Percentiles rank a stretch among this genome's conserved stretches.
Conservation (phyloP, 108 stramenopile species). For the Fistulifera pelliculosa region DNA sequence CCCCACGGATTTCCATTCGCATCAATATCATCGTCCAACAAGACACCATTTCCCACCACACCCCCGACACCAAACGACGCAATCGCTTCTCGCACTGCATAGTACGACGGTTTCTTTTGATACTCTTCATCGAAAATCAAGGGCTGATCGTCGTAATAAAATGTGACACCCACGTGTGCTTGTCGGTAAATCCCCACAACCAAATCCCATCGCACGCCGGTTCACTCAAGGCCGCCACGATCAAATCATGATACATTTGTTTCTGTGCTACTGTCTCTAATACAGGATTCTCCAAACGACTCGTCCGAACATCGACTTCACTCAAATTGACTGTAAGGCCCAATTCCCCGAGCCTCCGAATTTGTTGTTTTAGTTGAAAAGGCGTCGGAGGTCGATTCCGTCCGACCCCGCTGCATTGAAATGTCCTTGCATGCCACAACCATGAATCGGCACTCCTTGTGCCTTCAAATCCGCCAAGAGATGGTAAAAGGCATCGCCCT, state of each 20-base stretch:
- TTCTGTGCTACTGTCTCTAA: constrained; percentile 49
- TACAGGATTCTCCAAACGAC: constrained; percentile 25
- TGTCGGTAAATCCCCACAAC: constrained; percentile 89
- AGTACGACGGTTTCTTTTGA: constrained; percentile 49
- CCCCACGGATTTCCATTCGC: constrained; percentile 64
- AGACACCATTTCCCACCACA: constrained; percentile 33
- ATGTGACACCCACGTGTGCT: constrained; percentile 84
- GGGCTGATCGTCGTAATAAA: constrained; percentile 77
- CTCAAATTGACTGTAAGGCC: constrained; percentile 86
- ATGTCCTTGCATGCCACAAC: constrained; percentile 87
- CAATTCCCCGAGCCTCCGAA: constrained; percentile 76
- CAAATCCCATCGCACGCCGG: constrained; percentile 80
- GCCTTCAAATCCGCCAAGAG: constrained; percentile 57
- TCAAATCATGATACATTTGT: constrained; percentile 77
- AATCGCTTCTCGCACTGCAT: constrained; percentile 60
- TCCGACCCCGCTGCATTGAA: constrained; percentile 78
- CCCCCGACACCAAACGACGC: constrained; percentile 49
- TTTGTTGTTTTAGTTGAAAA: constrained; percentile 79
- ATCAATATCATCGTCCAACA: constrained; percentile 37
- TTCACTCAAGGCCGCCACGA: constrained; percentile 82
- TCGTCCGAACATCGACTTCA: constrained; percentile 89
- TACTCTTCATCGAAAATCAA: constrained; percentile 76
- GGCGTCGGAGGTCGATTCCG: constrained; percentile 77
- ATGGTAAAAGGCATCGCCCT: constrained; percentile 79
- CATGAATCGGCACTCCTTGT: constrained; percentile 76